Evolutionary conservation across 2,329 filamentous ascomycete species (phyloP).

Genomic region (Paracamarosporium sp.): DNA sequence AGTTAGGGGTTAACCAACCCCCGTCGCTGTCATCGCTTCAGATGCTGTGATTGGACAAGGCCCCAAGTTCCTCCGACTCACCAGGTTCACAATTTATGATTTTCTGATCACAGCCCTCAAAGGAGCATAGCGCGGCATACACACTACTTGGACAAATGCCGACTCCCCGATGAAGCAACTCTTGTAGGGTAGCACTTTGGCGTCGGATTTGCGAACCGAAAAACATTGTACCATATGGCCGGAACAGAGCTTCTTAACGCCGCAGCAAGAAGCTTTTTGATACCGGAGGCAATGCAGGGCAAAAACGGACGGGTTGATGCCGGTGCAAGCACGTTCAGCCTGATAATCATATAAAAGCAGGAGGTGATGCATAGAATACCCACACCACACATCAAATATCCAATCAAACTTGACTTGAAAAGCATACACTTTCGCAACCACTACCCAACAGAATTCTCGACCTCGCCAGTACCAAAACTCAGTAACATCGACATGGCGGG

Average conservation of each 20-base stretch:
- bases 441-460: neutral
- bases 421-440: neutral
- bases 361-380: neutral
- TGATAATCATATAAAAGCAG: neutral
- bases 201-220: neutral
- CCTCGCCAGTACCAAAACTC: neutral
- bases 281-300: neutral
- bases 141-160: neutral
- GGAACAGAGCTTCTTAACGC: neutral
- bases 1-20: neutral
- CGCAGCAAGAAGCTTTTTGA: neutral
- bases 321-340: too few species aligned
- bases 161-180: neutral
- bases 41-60: neutral
- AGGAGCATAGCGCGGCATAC: neutral
- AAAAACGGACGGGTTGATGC: too few species aligned
- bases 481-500: constrained; percentile 1
- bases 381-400: neutral
- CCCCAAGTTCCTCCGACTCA: neutral
- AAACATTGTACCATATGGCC: neutral
- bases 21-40: neutral
- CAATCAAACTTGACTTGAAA: too few species aligned
- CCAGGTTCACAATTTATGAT: neutral
- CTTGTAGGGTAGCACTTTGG: neutral
- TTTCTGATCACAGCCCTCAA: neutral